phyloP scores from a whole-genome alignment of 1,284 basidiomycete genomes.

The Ganoderma multipileum region DNA sequence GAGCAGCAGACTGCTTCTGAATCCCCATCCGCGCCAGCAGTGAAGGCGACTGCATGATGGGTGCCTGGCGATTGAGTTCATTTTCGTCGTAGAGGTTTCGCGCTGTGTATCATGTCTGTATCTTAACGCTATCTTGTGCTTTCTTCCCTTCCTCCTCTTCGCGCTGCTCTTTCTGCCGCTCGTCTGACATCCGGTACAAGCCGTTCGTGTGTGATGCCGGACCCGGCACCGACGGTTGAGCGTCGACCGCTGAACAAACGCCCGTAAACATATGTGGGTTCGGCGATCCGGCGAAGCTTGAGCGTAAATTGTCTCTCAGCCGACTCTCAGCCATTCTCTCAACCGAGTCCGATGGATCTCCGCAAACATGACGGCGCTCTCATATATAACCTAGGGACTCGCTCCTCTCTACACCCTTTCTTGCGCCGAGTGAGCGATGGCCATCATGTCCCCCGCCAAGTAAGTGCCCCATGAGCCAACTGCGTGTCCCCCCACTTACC shows the following conservation, averaged over 20 bases:
- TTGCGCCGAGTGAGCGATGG: slow-evolving; percentile 9
- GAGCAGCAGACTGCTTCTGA: slow-evolving; percentile 12
- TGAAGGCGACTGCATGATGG: slow-evolving; percentile 25
- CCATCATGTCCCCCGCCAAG: slow-evolving; percentile 15
- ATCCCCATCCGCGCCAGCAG: slow-evolving; percentile 10
- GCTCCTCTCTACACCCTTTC: slow-evolving; percentile 12
- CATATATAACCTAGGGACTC: slow-evolving; percentile 12
- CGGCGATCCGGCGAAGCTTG: slow-evolving; percentile 15
- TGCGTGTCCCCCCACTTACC: background rate
- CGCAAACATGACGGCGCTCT: slow-evolving; percentile 21
- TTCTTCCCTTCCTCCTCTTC: slow-evolving; percentile 1
- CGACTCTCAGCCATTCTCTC: slow-evolving; percentile 23
- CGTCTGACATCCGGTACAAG: background rate
- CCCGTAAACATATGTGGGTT: background rate
- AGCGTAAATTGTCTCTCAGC: slow-evolving; percentile 26
- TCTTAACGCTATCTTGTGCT: slow-evolving; percentile 23
- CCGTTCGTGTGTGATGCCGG: background rate
- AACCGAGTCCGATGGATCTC: slow-evolving; percentile 31
- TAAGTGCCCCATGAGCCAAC: slow-evolving; percentile 6
- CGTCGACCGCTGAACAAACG: background rate
- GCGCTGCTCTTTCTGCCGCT: background rate
- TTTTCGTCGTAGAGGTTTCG: background rate
- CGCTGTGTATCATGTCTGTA: slow-evolving; percentile 1
- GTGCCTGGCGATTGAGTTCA: slow-evolving; percentile 2
- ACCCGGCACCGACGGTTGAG: background rate